Base-by-base conservation (phyloP, 495 filamentous ascomycete genomes). In the Annulohypoxylon stygium region DNA sequence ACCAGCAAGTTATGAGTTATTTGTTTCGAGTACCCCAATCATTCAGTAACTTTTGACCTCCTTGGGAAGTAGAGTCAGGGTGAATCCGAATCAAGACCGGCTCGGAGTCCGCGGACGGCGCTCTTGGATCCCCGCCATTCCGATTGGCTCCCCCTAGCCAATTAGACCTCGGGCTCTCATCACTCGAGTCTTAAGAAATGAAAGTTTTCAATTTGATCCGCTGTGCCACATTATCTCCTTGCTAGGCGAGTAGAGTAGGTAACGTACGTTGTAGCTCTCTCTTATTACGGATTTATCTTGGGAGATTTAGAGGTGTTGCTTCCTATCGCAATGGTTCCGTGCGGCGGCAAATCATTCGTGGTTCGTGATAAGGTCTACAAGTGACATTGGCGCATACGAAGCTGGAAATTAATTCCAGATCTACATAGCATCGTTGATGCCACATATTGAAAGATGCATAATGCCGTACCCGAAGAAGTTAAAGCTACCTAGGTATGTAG, bases 41-140 rank as follows among this genome's bases (percentile, higher is more conserved):
- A 14, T 54, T 33, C 3, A 57, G 34, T 11, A 34, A 34, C 20
- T n/a, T 34, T 34, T 55, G 12, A 55, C 23, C 2, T n/a, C 18
- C 10, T 53, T 11, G 2, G 48, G 48, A 39, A 37, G 26, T 60
- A 4, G 4, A 1, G 26, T 60, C 3, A 23, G 2, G 16, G 4
- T 12, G 18, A 43, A 60, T 43, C 57, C 36, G 57, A 60, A 60
- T 11, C 23, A 2, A 60, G 34, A 20, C 36, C 20, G 9, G 57
- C 0, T 60, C 57, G 57, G 57, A 18, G 57, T 60, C 57, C 57
- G 57, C 57, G 57, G 57, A 12, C 18, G 18, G 57, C 57, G 36
- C 25, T 8, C 12, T 41, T 25, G 8, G 12, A 14, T 25, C 45
- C 36, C 37, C 43, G 14, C 36, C 57, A 23, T 60, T 43, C 57